Conservation (phyloP, 768 basidiomycete species). For the Dendrothele bispora region DNA sequence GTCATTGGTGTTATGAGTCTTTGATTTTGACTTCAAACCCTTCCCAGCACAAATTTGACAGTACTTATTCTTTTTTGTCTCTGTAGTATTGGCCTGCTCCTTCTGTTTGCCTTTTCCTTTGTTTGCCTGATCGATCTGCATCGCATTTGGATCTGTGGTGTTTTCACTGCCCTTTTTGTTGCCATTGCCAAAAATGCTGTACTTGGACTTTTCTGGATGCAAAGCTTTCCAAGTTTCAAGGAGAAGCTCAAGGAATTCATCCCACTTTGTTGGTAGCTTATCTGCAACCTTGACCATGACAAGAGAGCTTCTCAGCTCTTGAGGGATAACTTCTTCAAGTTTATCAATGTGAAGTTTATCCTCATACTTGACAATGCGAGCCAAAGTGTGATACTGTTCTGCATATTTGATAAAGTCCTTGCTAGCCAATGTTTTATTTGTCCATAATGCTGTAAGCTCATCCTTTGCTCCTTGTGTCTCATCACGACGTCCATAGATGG, state of each 20-base stretch:
- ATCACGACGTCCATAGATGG: too few species aligned
- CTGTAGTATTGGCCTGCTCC: slow-evolving; percentile 2
- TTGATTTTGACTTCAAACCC: background rate
- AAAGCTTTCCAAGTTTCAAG: background rate
- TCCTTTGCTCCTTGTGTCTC: slow-evolving; percentile 15
- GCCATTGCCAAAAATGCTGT: slow-evolving; percentile 1
- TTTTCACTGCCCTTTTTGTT: background rate
- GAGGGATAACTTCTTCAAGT: background rate
- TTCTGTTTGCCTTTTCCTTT: background rate
- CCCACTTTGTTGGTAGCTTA: background rate
- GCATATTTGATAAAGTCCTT: slow-evolving; percentile 5
- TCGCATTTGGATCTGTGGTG: background rate
- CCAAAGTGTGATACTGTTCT: slow-evolving; percentile 2
- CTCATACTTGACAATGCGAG: slow-evolving; percentile 2
- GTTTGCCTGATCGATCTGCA: slow-evolving; percentile 4
- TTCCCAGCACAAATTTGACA: slow-evolving; percentile 1
- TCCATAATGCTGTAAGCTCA: background rate
- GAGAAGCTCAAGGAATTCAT: background rate
- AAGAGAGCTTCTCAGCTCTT: background rate
- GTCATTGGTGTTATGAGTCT: background rate
- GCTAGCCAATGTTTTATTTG: background rate
- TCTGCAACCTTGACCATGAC: background rate
- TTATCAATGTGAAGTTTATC: slow-evolving; percentile 1
- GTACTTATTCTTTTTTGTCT: background rate
- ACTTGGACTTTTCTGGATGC: slow-evolving; percentile 2